phyloP scores from a whole-genome alignment of 257 asterid species.

The Striga asiatica region DNA sequence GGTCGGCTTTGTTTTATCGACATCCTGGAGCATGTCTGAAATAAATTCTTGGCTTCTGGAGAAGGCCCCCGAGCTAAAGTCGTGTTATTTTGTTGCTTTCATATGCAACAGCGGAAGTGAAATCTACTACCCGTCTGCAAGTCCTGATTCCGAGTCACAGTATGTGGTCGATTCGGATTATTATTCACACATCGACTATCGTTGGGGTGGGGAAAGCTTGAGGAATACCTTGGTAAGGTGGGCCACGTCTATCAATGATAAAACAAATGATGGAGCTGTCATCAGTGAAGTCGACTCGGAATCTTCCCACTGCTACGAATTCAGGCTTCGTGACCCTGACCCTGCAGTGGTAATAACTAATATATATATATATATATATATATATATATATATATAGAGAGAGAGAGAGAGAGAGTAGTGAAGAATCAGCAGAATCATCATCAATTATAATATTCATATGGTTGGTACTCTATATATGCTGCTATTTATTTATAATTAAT shows the following conservation, averaged over 20 bases:
- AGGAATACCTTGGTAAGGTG: conserved; percentile 51
- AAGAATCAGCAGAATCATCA: too few relatives aligned
- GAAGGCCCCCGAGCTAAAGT: conserved; percentile 35
- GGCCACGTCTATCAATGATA: conserved; percentile 48
- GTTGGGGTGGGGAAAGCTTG: conserved; percentile 71
- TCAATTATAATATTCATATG: not conserved
- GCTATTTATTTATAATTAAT: not conserved
- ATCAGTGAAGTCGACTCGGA: conserved; percentile 46
- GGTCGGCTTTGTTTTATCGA: conserved; percentile 46
- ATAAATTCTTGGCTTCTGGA: conserved; percentile 35
- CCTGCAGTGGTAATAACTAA: conserved; percentile 36
- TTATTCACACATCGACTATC: conserved; percentile 54
- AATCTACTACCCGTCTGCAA: conserved; percentile 44
- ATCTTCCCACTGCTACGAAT: conserved; percentile 47
- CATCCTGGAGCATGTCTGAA: conserved; percentile 45
- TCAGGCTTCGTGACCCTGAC: conserved; percentile 39
- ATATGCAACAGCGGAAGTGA: conserved; percentile 74
- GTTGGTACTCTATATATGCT: not conserved
- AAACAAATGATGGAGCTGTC: conserved; percentile 26
- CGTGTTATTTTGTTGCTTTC: conserved; percentile 53
- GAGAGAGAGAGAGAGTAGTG: too few relatives aligned
- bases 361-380: too few relatives aligned
- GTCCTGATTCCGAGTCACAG: conserved; percentile 33
- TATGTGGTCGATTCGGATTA: conserved; percentile 54
- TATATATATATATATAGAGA: too few relatives aligned